These are phyloP conservation scores for Cymbopogon citratus DNA, from an alignment of 176 grass and related monocot genomes.

Conservation along the genomic window DNA sequence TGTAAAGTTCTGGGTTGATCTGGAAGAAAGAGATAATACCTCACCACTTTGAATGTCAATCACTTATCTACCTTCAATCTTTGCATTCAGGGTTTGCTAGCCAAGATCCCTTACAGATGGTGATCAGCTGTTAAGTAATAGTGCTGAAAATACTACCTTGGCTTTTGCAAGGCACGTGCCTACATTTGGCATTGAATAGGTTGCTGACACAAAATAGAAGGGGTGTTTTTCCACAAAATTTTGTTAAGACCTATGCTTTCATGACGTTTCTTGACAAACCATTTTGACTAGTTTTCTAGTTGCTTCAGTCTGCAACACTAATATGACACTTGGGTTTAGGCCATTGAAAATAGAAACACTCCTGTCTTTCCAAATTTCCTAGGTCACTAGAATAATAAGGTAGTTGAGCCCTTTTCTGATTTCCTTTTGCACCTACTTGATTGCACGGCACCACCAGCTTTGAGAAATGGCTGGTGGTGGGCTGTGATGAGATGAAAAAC, in stretches of 20 bases:
- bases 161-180: no score
- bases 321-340: no score
- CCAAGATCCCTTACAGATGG: not conserved
- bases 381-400: not conserved
- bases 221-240: not conserved
- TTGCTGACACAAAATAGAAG: not conserved
- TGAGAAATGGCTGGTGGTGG: not conserved
- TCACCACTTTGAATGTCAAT: not conserved
- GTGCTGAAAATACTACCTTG: not conserved
- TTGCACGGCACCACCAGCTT: not conserved
- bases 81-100: not conserved
- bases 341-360: not conserved
- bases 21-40: not conserved
- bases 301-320: not conserved
- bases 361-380: no score
- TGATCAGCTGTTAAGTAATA: not conserved
- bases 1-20: not conserved
- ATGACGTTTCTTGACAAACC: not conserved
- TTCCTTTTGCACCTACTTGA: not conserved
- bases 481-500: not conserved
- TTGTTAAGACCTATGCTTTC: not conserved
- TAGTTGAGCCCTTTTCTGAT: not conserved
- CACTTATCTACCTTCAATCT: not conserved
- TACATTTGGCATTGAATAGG: no score
- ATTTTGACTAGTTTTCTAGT: not conserved